Evolutionary conservation across 208 protist species (phyloP).

Genomic region (Trypanosoma grayi): DNA sequence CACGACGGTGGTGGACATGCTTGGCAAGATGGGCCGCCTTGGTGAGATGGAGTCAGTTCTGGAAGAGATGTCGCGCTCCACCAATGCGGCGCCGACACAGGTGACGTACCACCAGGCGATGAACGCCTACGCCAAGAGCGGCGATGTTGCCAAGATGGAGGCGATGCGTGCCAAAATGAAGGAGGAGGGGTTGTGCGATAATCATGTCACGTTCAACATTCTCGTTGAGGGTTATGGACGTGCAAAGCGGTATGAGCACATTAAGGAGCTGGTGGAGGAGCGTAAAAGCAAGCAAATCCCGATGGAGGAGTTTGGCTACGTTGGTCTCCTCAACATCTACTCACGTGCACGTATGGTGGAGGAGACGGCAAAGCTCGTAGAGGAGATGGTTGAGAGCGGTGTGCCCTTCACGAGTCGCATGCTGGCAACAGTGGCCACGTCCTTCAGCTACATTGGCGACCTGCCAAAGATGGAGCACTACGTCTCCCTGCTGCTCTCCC

Average conservation of each 20-base stretch:
- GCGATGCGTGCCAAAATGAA: constrained; percentile 55
- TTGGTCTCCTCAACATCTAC: constrained; percentile 82
- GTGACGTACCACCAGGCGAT: constrained; percentile 90
- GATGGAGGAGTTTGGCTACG: constrained; percentile 88
- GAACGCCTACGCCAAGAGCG: constrained; percentile 90
- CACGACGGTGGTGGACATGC: constrained; percentile 91
- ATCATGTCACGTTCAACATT: constrained; percentile 89
- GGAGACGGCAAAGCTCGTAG: constrained; percentile 69
- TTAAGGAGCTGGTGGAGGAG: constrained; percentile 79
- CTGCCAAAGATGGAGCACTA: constrained; percentile 76
- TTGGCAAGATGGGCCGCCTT: constrained; percentile 89
- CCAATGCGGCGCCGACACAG: constrained; percentile 80
- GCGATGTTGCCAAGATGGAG: constrained; percentile 88
- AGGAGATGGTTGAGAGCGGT: constrained; percentile 70
- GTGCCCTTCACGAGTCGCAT: constrained; percentile 69
- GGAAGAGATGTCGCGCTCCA: constrained; percentile 83
- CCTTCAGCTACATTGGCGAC: constrained; percentile 74
- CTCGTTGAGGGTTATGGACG: constrained; percentile 88
- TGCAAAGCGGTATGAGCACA: constrained; percentile 80
- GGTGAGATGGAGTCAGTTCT: constrained; percentile 87
- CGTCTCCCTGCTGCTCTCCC: constrained; percentile 62
- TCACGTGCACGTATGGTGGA: constrained; percentile 64
- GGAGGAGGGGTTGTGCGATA: constrained; percentile 70
- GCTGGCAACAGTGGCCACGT: constrained; percentile 66
- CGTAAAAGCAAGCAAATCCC: constrained; percentile 63